Base-by-base conservation (phyloP, 306 rosid genomes). In the Pterocarpus macrocarpus region DNA sequence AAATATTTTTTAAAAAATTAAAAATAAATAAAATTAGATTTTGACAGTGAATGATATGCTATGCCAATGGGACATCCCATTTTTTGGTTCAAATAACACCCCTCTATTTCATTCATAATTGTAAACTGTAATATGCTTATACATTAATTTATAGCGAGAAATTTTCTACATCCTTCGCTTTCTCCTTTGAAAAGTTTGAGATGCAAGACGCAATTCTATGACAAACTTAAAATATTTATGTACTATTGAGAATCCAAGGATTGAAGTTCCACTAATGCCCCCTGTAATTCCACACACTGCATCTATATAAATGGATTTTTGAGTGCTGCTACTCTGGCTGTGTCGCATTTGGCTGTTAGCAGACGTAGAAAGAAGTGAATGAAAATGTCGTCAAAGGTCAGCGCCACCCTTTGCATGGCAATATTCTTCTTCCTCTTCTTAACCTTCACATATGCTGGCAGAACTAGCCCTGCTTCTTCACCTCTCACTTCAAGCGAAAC, bases 371-470 rank as follows among this genome's bases (percentile, higher is more conserved):
- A 85, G 7, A 79, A 83, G 58, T 36, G 16, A 63, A 56, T 64
- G 44, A 88, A 78, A 59, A 86, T 86, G 91, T 72, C 85, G 28
- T 86, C 89, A 39, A 90, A 83, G 81, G 72, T 85, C 73, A 69
- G 80, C 56, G 57, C 74, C 84, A 49, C 64, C 47, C 74, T 87
- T 45, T 85, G 87, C 83, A 44, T 87, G 43, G 32, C 69, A 17
- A 11, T 67, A 12, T 49, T 89, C 73, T 78, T 87, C 67, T 38
- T 85, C 80, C 45, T 88, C 63, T 59, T 67, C 77, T 71, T 66
- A 71, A 80, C 53, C 66, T 71, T 64, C 80, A 73, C 87, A 56
- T 33, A 33, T 32, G 88, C 89, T 50, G 52, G 5, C 34, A 80
- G 8, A 82, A 84, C 8, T 72, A 82, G 15, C 78, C 86, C 79